Percentiles rank a stretch among this genome's conserved stretches.
phyloP scores from a whole-genome alignment of 345 rosid genomes.

The Eucalyptus fibrosa region DNA sequence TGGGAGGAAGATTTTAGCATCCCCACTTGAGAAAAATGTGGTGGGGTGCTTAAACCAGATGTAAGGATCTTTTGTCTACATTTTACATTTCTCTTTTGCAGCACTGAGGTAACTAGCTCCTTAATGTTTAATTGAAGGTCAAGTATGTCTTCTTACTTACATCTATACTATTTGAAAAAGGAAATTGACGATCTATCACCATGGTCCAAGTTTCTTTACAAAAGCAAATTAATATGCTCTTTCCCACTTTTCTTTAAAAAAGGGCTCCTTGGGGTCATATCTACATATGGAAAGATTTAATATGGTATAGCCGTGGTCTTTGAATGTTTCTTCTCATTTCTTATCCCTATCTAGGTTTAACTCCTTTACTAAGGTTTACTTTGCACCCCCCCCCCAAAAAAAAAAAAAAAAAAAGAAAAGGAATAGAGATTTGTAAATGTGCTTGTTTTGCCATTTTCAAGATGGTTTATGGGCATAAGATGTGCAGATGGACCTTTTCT shows the following conservation, averaged over 20 bases:
- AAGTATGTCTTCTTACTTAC: not conserved
- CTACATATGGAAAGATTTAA: too few relatives aligned
- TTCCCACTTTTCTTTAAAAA: not conserved
- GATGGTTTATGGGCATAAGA: too few relatives aligned
- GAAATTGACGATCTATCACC: not conserved
- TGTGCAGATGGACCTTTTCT: too few relatives aligned
- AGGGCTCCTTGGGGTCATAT: too few relatives aligned
- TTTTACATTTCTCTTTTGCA: not conserved
- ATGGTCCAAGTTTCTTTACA: not conserved
- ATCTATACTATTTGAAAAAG: not conserved
- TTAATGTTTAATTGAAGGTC: not conserved
- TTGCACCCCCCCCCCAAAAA: too few relatives aligned
- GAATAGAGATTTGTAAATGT: too few relatives aligned
- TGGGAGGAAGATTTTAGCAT: slow-evolving; percentile 78
- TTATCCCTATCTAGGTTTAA: too few relatives aligned
- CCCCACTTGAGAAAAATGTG: slow-evolving; percentile 71
- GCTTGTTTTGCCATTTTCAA: too few relatives aligned
- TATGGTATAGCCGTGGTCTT: too few relatives aligned
- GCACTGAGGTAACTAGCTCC: not conserved
- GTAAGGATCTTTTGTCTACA: slow-evolving; percentile 15
- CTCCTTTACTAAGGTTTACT: too few relatives aligned
- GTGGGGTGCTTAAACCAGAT: slow-evolving; percentile 78
- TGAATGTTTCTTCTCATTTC: too few relatives aligned
- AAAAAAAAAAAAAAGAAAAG: too few relatives aligned
- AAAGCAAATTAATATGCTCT: not conserved